Base-by-base conservation (phyloP, 768 basidiomycete genomes). In the Hypholoma sublateritium region DNA sequence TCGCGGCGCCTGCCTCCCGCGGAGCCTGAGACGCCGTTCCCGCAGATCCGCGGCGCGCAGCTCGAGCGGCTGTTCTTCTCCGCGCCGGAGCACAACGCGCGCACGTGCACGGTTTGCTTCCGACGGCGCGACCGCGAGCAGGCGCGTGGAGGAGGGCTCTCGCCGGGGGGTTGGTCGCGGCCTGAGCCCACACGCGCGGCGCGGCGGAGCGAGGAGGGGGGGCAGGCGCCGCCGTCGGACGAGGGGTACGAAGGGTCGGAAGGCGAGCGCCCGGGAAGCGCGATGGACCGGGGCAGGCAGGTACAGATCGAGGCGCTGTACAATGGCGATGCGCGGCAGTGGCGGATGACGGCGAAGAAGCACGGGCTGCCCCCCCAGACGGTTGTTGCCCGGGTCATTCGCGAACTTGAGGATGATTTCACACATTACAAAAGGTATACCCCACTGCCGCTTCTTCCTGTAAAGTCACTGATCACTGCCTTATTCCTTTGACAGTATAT, bases 321-420 rank as follows among this genome's bases (percentile, higher is more conserved):
- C 47, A 68, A 62, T 9, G 65, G 51, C 46, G 69, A 75, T 43
- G 60, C 64, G 42, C 59, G 64, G 43, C 62, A 70, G 48, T 74
- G 73, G 68, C 67, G 63, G 16, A 56, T 62, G 25, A 62, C 59
- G 42, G 76, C 72, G 6, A 64, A 65, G 43, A 71, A 66, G 59
- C 69, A 73, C 41, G 78, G 77, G 48, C 63, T 91, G 6, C 95
- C 93, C 1, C 90, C 93, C 21, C 95, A 98, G 71, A 95, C 94
- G 0, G 84, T 96, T 12, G 80, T 97, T 3, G 80, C 86, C 25
- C 78, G 90, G 3, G 93, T 97, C 11, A 74, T 98, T 28, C 70
- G 88, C 58, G 93, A 96, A 71, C 77, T 99, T 7, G 96, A 98
- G 68, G 94, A 94, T 59, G 96, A 99, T 67, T 98, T 98, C 66